Evolutionary conservation across 2,329 filamentous ascomycete species (phyloP).

Genomic region (Exophiala spinifera): DNA sequence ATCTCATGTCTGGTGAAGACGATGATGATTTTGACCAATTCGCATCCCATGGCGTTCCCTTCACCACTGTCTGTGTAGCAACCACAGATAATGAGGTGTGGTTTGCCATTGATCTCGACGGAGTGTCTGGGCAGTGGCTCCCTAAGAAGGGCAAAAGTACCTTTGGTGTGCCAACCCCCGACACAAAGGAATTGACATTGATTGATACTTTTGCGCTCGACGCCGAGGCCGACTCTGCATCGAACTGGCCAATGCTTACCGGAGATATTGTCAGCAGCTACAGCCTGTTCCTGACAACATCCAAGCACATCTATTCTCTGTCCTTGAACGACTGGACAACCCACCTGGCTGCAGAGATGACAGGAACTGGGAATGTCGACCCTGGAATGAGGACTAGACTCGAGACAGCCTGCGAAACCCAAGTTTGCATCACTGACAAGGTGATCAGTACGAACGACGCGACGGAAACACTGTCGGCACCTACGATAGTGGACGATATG

Average conservation of each 20-base stretch:
- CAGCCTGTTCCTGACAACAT: constrained; percentile 57
- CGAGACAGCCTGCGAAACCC: constrained; percentile 53
- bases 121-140: constrained; percentile 62
- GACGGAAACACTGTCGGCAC: constrained; percentile 43
- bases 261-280: constrained; percentile 55
- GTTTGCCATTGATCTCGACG: constrained; percentile 59
- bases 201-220: constrained; percentile 46
- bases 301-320: constrained; percentile 53
- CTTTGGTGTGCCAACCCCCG: constrained; percentile 41
- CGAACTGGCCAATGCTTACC: constrained; percentile 55
- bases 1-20: constrained; percentile 52
- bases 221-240: constrained; percentile 6
- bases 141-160: constrained; percentile 45
- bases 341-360: constrained; percentile 55
- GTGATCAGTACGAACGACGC: constrained; percentile 39
- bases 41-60: constrained; percentile 50
- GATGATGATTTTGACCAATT: constrained; percentile 38
- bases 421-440: constrained; percentile 48
- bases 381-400: constrained; percentile 56
- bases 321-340: constrained; percentile 57
- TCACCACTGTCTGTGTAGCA: constrained; percentile 57
- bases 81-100: constrained; percentile 56
- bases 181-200: constrained; percentile 43
- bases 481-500: constrained; percentile 54
- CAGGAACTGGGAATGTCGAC: constrained; percentile 35